phyloP scores from a whole-genome alignment of 2,329 filamentous ascomycete genomes.

The Geosmithia putterillii region DNA sequence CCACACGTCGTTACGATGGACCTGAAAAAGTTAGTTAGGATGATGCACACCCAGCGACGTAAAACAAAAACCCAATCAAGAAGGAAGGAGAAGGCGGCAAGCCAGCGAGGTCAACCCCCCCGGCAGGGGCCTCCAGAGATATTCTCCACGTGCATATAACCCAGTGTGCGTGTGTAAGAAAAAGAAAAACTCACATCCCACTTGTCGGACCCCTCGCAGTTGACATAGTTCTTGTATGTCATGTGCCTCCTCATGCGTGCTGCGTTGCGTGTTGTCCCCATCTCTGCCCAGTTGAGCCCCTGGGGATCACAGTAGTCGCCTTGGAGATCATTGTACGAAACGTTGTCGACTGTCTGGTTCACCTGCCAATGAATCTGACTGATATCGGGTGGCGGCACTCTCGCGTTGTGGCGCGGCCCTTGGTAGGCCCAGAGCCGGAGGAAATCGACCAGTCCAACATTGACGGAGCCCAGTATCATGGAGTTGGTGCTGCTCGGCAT shows the following conservation, averaged over 20 bases:
- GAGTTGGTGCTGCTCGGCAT: slow-evolving; percentile 20
- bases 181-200: slow-evolving; percentile 29
- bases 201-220: slow-evolving; percentile 31
- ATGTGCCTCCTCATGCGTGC: slow-evolving; percentile 33
- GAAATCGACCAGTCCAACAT: slow-evolving; percentile 36
- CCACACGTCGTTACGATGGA: not conserved
- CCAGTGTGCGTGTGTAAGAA: no score
- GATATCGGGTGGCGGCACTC: slow-evolving; percentile 12
- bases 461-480: slow-evolving; percentile 31
- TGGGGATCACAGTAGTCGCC: slow-evolving; percentile 47
- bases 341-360: slow-evolving; percentile 7
- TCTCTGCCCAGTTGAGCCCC: slow-evolving; percentile 42
- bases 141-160: no score
- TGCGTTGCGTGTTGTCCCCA: slow-evolving; percentile 35
- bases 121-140: no score
- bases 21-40: no score
- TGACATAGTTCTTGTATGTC: slow-evolving; percentile 47
- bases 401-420: slow-evolving; percentile 12
- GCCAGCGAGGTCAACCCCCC: no score
- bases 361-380: slow-evolving; percentile 11
- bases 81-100: no score
- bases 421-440: slow-evolving; percentile 34
- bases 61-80: no score
- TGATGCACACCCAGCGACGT: not conserved
- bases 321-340: slow-evolving; percentile 32